Evolutionary conservation across 805 yeast species (phyloP).

Genomic region (Ascoidea rubescens): DNA sequence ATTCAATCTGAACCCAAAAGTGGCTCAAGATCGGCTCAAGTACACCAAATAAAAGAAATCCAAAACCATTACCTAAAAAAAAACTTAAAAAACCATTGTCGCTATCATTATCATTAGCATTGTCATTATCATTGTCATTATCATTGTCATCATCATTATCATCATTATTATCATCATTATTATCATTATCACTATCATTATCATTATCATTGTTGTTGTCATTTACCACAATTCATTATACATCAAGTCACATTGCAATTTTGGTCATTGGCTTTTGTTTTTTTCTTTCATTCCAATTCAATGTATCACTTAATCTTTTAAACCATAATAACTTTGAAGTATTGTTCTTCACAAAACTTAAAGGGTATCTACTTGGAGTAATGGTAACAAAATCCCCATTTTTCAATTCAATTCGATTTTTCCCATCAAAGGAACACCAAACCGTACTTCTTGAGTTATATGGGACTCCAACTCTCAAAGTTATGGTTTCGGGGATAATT

Average conservation of each 20-base stretch:
- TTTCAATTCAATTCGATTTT: slow-evolving; percentile 17
- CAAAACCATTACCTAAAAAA: no score
- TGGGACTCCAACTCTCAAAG: slow-evolving; percentile 21
- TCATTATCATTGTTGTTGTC: no score
- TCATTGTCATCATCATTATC: not conserved
- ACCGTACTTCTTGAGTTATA: slow-evolving; percentile 19
- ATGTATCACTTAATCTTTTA: slow-evolving; percentile 19
- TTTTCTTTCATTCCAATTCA: slow-evolving; percentile 23
- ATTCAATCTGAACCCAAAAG: no score
- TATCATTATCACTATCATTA: no score
- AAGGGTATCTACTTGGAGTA: slow-evolving; percentile 20
- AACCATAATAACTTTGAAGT: slow-evolving; percentile 18
- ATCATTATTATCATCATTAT: no score
- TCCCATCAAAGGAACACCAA: slow-evolving; percentile 24
- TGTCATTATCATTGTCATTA: not conserved
- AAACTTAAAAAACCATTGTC: no score
- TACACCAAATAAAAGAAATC: no score
- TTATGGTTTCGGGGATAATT: slow-evolving; percentile 28
- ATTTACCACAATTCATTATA: no score
- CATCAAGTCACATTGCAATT: not conserved
- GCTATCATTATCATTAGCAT: not conserved
- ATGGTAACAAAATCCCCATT: slow-evolving; percentile 21
- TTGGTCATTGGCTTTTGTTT: slow-evolving; percentile 16
- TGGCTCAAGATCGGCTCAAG: no score
- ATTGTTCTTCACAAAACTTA: slow-evolving; percentile 16